Percentiles rank a stretch among this genome's conserved stretches.
These are phyloP conservation scores for Agaricus subrufescens DNA, from an alignment of 768 basidiomycete genomes.

Conservation along the genomic window DNA sequence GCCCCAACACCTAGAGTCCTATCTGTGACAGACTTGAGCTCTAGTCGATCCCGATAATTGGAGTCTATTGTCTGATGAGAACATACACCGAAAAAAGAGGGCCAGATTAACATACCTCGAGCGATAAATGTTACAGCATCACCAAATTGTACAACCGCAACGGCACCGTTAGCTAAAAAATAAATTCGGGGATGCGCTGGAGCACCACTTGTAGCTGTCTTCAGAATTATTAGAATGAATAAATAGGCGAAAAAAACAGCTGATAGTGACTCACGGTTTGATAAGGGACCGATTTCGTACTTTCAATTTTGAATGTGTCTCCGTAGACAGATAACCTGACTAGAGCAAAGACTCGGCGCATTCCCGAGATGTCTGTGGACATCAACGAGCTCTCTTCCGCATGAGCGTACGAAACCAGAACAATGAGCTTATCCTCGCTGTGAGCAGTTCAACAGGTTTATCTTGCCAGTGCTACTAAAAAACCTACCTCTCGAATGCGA, in stretches of 20 bases:
- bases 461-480: background rate
- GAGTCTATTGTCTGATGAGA: conserved; percentile 41
- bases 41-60: conserved; percentile 66
- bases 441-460: conserved; percentile 6
- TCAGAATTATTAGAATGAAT: background rate
- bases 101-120: conserved; percentile 36
- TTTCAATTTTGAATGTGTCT: conserved; percentile 40
- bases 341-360: conserved; percentile 64
- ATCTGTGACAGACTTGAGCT: conserved; percentile 62
- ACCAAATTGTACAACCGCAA: conserved; percentile 66
- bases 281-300: conserved; percentile 62
- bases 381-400: conserved; percentile 24
- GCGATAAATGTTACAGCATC: conserved; percentile 73
- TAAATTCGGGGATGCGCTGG: conserved; percentile 70
- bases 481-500: conserved; percentile 54
- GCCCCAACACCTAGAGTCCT: conserved; percentile 69
- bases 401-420: conserved; percentile 67
- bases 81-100: background rate
- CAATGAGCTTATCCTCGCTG: conserved; percentile 48
- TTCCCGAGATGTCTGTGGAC: conserved; percentile 31
- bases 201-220: conserved; percentile 65
- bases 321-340: conserved; percentile 40
- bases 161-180: conserved; percentile 50
- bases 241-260: background rate
- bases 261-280: conserved; percentile 52